phyloP scores from a whole-genome alignment of 1,139 yeast genomes.

The Meyerozyma elateridarum region DNA sequence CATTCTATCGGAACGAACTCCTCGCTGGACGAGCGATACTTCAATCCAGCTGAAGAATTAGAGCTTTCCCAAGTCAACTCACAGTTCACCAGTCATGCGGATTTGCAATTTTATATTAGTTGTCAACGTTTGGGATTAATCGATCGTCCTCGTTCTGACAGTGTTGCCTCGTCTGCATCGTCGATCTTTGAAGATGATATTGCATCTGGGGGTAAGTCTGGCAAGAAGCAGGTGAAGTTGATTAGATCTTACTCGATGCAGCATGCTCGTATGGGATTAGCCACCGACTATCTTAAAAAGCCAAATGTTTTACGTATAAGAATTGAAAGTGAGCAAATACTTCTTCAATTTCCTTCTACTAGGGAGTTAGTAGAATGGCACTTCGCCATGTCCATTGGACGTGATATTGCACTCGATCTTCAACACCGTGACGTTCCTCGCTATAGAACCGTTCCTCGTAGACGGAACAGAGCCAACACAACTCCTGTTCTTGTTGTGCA shows the following conservation, averaged over 20 bases:
- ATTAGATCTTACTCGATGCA: slow-evolving; percentile 62
- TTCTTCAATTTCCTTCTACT: slow-evolving; percentile 49
- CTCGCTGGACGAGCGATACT: slow-evolving; percentile 10
- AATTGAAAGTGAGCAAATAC: slow-evolving; percentile 63
- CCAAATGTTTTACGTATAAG: slow-evolving; percentile 57
- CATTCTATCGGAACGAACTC: slow-evolving; percentile 16
- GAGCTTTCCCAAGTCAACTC: slow-evolving; percentile 19
- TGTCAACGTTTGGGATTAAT: slow-evolving; percentile 27
- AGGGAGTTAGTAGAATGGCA: slow-evolving; percentile 67
- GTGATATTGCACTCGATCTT: slow-evolving; percentile 61
- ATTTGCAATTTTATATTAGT: slow-evolving; percentile 32
- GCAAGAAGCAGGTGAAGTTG: slow-evolving; percentile 21
- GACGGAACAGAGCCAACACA: slow-evolving; percentile 37
- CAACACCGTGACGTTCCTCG: slow-evolving; percentile 56
- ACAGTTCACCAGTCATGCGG: slow-evolving; percentile 28
- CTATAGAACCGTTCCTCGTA: slow-evolving; percentile 70
- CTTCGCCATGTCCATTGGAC: slow-evolving; percentile 52
- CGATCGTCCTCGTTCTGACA: slow-evolving; percentile 6
- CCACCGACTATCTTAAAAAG: slow-evolving; percentile 62
- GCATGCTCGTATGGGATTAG: slow-evolving; percentile 64
- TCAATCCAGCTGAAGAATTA: slow-evolving; percentile 14
- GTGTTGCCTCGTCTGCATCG: slow-evolving; percentile 1
- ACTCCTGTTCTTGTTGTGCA: slow-evolving; percentile 5
- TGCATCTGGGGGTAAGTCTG: not conserved
- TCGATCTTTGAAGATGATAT: not conserved